Evolutionary conservation across 228 moss, liverwort and hornwort genomes (phyloP), one percentile per base, ranked within the genome.

Genomic region (Sphagnum magellanicum): DNA sequence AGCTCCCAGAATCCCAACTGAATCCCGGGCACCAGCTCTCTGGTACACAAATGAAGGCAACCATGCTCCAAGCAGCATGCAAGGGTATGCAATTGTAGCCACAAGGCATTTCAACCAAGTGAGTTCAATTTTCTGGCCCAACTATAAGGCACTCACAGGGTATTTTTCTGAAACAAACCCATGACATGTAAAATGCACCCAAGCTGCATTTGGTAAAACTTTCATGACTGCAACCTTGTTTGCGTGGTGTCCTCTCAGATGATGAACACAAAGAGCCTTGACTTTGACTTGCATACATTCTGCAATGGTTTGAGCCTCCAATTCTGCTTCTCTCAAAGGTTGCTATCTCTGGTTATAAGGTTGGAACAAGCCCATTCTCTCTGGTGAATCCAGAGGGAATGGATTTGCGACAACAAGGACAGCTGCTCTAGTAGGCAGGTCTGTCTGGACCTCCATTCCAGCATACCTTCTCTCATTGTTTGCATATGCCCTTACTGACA

Each of bases 401-500:
- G 63, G 63, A 63, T 63, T 63, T n/a, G 63, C 16, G 3, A 63
- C 63, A 63, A 63, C 15, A 11, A 63, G 63, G 16, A 63, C 63
- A 63, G 63, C 47, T 63, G 15, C 63, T 15, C 63, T 46, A 63
- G 4, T n/a, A 10, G 10, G 65, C 49, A 5, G 32, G 32, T 32
- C 65, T 66, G 65, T 66, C 65, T 8, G 17, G 8, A 6, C 65
- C 50, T 66, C 15, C 3, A 66, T 66, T 10, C 50, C 8, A 49
- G 65, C 17, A 50, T 66, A 66, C 9, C 65, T 11, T 47, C 65
- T 66, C 65, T 66, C 65, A 49, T 1, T 49, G 48, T 49, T 11
- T 46, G 11, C 65, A 17, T 66, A 66, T 0, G 65, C 65, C 65
- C 65, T 66, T 50, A 66, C 9, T 66, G 65, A 66, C 65, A 66